Conservation (phyloP, 768 basidiomycete genomes). For the Kwoniella botswanensis region DNA sequence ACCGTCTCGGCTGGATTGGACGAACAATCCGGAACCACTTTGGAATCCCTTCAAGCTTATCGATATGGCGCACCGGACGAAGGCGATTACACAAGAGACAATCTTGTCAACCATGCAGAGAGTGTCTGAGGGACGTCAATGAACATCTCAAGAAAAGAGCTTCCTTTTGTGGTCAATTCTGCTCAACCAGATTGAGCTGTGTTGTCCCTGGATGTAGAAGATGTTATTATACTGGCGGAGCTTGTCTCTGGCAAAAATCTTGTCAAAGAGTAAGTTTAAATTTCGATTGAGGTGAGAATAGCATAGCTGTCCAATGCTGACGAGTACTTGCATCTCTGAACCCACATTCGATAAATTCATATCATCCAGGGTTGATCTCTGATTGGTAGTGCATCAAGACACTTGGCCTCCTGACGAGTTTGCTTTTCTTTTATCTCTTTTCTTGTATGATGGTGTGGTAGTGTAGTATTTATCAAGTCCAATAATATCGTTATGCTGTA, state of each 20-base stretch:
- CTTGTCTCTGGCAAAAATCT: conserved; percentile 1
- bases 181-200: neutral
- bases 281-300: neutral
- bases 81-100: neutral
- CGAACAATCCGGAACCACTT: neutral
- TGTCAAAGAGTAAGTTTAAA: neutral
- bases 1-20: conserved; percentile 9
- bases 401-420: too few species aligned
- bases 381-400: too few species aligned
- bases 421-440: too few species aligned
- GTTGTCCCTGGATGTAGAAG: neutral
- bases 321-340: neutral
- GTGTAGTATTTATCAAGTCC: too few species aligned
- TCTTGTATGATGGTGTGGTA: too few species aligned
- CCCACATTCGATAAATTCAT: neutral
- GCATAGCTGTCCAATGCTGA: neutral
- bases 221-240: conserved; percentile 1
- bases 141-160: neutral
- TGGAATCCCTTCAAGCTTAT: neutral
- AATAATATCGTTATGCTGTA: too few species aligned
- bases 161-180: conserved; percentile 6
- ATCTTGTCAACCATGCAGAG: conserved; percentile 1
- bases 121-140: neutral
- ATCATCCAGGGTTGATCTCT: neutral
- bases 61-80: neutral